Conservation (phyloP, 2,329 filamentous ascomycete genomes). For the Periconia macrospinosa region DNA sequence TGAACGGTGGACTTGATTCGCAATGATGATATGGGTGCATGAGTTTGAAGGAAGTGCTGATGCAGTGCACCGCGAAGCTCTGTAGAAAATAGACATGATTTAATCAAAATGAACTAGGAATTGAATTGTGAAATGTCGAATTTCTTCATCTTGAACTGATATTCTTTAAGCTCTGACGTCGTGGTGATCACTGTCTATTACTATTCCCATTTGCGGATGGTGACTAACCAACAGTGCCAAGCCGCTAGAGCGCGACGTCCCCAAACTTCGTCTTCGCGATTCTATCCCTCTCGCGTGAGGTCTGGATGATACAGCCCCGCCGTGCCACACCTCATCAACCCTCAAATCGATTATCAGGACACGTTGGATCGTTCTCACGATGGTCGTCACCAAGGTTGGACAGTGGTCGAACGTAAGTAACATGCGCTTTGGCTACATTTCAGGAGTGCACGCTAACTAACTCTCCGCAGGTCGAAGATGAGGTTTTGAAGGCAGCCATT, state of each 20-base stretch:
- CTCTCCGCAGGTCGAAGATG: background rate
- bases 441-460: background rate
- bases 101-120: background rate
- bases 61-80: background rate
- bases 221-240: constrained; percentile 6
- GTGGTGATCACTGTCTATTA: constrained; percentile 1
- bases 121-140: background rate
- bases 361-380: constrained; percentile 31
- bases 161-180: constrained; percentile 6
- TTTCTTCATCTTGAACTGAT: background rate
- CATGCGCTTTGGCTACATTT: background rate
- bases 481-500: constrained; percentile 22
- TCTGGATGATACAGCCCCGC: background rate
- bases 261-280: constrained; percentile 5
- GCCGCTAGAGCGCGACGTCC: constrained; percentile 4
- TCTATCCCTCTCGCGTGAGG: constrained; percentile 3
- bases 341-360: background rate
- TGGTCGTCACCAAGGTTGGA: constrained; percentile 69
- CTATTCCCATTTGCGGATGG: background rate
- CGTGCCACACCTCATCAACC: background rate
- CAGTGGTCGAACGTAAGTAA: constrained; percentile 65
- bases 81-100: background rate
- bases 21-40: background rate
- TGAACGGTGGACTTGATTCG: background rate
- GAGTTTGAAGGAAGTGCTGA: background rate